phyloP scores from a whole-genome alignment of 768 basidiomycete genomes.

The Crassisporium funariophilum region DNA sequence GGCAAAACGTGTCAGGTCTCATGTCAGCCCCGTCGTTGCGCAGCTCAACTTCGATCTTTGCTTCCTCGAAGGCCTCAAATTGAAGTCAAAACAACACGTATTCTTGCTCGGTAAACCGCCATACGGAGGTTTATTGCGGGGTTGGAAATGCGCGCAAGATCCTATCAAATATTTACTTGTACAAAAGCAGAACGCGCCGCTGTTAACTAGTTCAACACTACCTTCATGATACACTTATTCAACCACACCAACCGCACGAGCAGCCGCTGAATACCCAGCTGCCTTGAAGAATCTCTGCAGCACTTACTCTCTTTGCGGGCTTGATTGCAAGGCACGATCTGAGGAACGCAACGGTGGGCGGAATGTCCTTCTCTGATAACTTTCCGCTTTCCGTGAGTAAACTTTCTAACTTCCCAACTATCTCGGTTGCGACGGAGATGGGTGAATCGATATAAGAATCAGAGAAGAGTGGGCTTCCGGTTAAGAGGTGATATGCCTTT shows the following conservation, averaged over 20 bases:
- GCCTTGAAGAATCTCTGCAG: constrained; percentile 6
- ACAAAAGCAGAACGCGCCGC: too few relatives aligned
- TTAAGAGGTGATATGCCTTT: constrained; percentile 13
- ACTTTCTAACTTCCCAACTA: constrained; percentile 7
- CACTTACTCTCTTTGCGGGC: constrained; percentile 2
- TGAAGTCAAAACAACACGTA: too few relatives aligned
- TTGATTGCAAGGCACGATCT: constrained; percentile 13
- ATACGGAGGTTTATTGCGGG: too few relatives aligned
- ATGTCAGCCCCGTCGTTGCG: too few relatives aligned
- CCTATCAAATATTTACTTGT: too few relatives aligned
- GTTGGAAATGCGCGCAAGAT: too few relatives aligned
- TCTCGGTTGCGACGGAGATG: constrained; percentile 8
- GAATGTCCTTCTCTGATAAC: constrained; percentile 7
- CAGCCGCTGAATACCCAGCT: constrained; percentile 11
- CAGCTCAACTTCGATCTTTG: too few relatives aligned
- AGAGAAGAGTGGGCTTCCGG: constrained; percentile 12
- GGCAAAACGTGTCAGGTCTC: too few relatives aligned
- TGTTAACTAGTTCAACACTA: too few relatives aligned
- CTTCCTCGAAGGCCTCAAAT: too few relatives aligned
- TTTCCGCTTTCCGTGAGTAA: constrained; percentile 11
- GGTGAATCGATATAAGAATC: constrained; percentile 14
- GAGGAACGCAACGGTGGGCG: constrained; percentile 5
- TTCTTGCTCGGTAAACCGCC: too few relatives aligned
- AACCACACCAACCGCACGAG: constrained; percentile 9
- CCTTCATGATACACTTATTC: too few relatives aligned